Evolutionary conservation across 768 basidiomycete genomes (phyloP), one percentile per base, ranked within the genome.

Genomic region (Leccinum incarnatum): DNA sequence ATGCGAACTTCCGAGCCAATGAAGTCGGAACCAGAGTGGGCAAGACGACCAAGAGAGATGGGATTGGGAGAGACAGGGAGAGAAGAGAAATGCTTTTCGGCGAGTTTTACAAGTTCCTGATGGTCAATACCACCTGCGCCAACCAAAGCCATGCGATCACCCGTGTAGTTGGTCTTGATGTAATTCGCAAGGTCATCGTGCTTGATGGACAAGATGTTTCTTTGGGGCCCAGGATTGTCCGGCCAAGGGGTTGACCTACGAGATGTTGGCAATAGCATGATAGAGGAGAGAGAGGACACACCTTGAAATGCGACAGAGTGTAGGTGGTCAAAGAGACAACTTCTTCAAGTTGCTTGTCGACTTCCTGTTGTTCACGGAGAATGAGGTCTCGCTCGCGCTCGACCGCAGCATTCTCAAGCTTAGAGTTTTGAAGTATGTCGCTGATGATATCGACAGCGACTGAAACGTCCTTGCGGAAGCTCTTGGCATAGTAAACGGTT

Each of bases 401-500:
- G 65, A 99, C 87, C 1, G 95, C 95, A 27, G 80, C 64, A 54
- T 74, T 75, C 71, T 99, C 97, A 52, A 98, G 82, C 78, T 95
- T 98, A 32, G 93, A 94, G 77, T 95, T 96, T 74, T 97, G 95
- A 47, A 98, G 83, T 68, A 99, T 98, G 75, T 99, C 97, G 67
- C 90, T 89, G 75, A 99, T 94, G 78, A 99, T 97, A 76, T 98
- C 95, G 60, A 98, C 94, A 42, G 93, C 86, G 51, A 82, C 80
- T 12, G 87, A 82, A 11, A 98, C 92, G 73, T 98, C 97, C 81
- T 95, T 91, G 74, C 89, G 84, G 86, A 99, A 98, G 72, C 91
- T 89, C 83, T 98, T 98, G 69, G 96, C 96, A 71, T 98, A 98
- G 81, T 98, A 99, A 56, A 98, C 95, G 21, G 97, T 99, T 77